A percentile compares a stretch with the other conserved stretches of the same genome.
phyloP scores from a whole-genome alignment of 768 basidiomycete genomes.

The Boletus edulis region DNA sequence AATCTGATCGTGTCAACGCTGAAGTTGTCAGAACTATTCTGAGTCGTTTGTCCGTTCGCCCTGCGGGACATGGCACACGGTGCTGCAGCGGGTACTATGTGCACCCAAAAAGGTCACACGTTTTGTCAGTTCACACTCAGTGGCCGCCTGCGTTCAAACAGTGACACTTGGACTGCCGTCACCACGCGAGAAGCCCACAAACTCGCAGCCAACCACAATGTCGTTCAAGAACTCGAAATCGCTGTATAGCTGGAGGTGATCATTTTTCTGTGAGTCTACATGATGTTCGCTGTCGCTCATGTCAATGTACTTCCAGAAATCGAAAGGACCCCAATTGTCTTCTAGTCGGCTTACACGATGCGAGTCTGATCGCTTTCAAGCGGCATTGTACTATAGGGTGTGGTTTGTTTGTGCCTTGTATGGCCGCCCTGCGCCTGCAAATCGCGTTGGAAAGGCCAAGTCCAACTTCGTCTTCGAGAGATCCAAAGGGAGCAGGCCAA shows the following conservation, averaged over 20 bases:
- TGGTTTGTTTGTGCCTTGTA: constrained; percentile 21
- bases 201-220: constrained; percentile 16
- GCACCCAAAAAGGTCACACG: too few species aligned
- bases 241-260: constrained; percentile 23
- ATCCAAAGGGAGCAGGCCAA: constrained; percentile 2
- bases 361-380: constrained; percentile 34
- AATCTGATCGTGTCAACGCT: too few species aligned
- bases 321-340: constrained; percentile 35
- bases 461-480: constrained; percentile 2
- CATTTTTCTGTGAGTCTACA: not conserved
- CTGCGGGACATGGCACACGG: too few species aligned
- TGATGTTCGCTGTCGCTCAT: not conserved
- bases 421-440: constrained; percentile 9
- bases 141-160: not conserved
- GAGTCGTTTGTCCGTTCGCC: too few species aligned
- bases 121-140: too few species aligned
- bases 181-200: constrained; percentile 12
- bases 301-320: constrained; percentile 23
- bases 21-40: too few species aligned
- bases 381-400: constrained; percentile 30
- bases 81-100: too few species aligned
- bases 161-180: too few species aligned
- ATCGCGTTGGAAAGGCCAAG: constrained; percentile 9
- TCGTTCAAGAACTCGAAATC: constrained; percentile 15
- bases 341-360: constrained; percentile 27